Evolutionary conservation across 495 filamentous ascomycete genomes (phyloP).

Genomic region (Tuber magnatum): DNA sequence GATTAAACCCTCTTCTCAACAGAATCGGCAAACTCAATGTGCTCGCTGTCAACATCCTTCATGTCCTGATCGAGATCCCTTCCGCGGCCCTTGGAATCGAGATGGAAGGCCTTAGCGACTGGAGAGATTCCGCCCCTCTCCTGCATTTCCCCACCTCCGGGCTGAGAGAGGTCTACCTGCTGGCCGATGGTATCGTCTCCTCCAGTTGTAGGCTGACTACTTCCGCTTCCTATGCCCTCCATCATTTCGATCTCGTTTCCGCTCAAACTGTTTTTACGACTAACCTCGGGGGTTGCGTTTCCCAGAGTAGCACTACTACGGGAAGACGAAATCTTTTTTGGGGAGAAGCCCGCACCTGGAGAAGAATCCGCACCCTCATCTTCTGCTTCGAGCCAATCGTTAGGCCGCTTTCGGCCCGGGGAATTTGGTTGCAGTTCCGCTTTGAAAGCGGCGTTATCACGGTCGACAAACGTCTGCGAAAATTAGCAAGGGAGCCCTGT

Average conservation of each 20-base stretch:
- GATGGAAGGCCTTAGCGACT: conserved; percentile 34
- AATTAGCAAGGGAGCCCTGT: conserved; percentile 14
- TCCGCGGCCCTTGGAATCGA: conserved; percentile 12
- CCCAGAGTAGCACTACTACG: conserved; percentile 33
- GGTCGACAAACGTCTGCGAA: conserved; percentile 34
- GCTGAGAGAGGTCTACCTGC: conserved; percentile 13
- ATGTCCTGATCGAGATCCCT: conserved; percentile 34
- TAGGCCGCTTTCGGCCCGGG: conserved; percentile 33
- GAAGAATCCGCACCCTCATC: conserved; percentile 25
- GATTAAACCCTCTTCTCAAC: conserved; percentile 9
- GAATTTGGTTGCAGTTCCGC: conserved; percentile 27
- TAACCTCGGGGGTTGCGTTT: conserved; percentile 25
- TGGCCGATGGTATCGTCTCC: conserved; percentile 8
- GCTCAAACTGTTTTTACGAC: conserved; percentile 26
- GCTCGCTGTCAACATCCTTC: conserved; percentile 27
- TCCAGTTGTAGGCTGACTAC: not conserved
- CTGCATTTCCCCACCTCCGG: conserved; percentile 31
- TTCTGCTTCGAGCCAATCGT: conserved; percentile 30
- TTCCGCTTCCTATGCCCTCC: conserved; percentile 16
- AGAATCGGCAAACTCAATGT: conserved; percentile 23
- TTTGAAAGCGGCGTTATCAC: conserved; percentile 36
- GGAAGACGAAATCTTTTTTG: conserved; percentile 32
- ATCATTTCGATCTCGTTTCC: conserved; percentile 24
- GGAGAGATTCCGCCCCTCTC: conserved; percentile 35
- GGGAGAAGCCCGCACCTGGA: conserved; percentile 17